phyloP scores from a whole-genome alignment of 2,329 filamentous ascomycete species.

The Cladobotryum protrusum region DNA sequence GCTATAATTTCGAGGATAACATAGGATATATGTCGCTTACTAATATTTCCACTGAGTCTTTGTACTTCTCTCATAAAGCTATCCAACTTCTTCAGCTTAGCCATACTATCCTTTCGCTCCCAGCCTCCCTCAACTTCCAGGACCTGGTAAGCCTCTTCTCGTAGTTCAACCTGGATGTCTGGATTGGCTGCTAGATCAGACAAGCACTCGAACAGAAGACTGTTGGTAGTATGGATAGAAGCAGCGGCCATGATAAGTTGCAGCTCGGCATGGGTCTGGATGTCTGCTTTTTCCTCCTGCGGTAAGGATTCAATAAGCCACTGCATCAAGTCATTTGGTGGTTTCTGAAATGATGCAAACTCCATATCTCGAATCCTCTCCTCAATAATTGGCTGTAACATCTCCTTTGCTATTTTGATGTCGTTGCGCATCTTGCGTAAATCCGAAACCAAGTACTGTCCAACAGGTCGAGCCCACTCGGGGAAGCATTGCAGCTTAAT shows the following conservation, averaged over 20 bases:
- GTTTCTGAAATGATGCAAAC: constrained; percentile 28
- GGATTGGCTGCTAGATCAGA: constrained; percentile 44
- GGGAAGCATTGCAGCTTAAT: constrained; percentile 48
- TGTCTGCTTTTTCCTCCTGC: constrained; percentile 31
- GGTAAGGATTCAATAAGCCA: constrained; percentile 39
- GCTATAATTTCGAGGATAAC: not conserved
- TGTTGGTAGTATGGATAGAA: constrained; percentile 41
- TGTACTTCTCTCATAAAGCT: constrained; percentile 43
- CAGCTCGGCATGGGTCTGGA: constrained; percentile 34
- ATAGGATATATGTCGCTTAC: constrained; percentile 20
- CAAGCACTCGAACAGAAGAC: constrained; percentile 41
- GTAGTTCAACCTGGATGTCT: constrained; percentile 41
- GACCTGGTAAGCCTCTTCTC: constrained; percentile 41
- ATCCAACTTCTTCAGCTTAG: constrained; percentile 40
- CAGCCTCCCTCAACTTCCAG: constrained; percentile 36
- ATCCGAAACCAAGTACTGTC: constrained; percentile 41
- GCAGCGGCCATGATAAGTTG: constrained; percentile 40
- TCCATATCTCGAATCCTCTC: constrained; percentile 39
- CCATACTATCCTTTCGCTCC: constrained; percentile 37
- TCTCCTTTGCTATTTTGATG: constrained; percentile 34
- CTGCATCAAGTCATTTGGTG: constrained; percentile 37
- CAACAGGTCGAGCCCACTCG: constrained; percentile 41
- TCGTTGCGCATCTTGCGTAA: constrained; percentile 39
- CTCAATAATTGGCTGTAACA: constrained; percentile 41
- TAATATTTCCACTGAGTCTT: constrained; percentile 36